These are phyloP conservation scores for Phytophthora tentaculata DNA, from an alignment of 352 stramenopile genomes.

Conservation along the genomic window DNA sequence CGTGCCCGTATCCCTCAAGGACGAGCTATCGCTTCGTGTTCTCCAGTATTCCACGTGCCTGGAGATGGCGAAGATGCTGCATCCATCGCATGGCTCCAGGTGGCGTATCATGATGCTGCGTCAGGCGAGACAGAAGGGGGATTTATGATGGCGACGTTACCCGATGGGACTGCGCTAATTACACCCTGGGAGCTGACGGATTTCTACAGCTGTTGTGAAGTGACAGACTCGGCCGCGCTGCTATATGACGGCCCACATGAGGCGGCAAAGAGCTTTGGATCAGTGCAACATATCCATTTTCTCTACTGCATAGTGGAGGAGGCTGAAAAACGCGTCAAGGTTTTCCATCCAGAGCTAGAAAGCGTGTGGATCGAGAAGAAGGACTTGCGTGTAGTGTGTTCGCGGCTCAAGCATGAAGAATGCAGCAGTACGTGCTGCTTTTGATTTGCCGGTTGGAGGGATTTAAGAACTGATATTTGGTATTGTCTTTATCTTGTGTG, in stretches of 20 bases:
- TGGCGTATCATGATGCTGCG: constrained; percentile 43
- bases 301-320: constrained; percentile 56
- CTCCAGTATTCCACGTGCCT: constrained; percentile 42
- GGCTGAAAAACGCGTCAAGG: constrained; percentile 28
- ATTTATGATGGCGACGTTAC: constrained; percentile 62
- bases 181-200: constrained; percentile 58
- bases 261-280: constrained; percentile 38
- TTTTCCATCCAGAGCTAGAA: constrained; percentile 55
- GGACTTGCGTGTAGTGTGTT: constrained; percentile 54
- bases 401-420: constrained; percentile 44
- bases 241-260: constrained; percentile 48
- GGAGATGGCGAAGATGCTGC: constrained; percentile 11
- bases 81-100: constrained; percentile 59
- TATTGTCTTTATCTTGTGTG: constrained; percentile 12
- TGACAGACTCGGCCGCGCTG: constrained; percentile 38
- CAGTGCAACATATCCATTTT: constrained; percentile 41
- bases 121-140: constrained; percentile 40
- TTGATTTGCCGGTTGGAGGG: no score
- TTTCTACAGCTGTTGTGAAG: constrained; percentile 52
- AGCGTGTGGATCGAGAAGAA: constrained; percentile 63
- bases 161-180: constrained; percentile 51
- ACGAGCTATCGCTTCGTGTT: constrained; percentile 46
- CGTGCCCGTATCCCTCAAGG: constrained; percentile 57
- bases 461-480: constrained; percentile 13
- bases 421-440: constrained; percentile 54